phyloP scores from a whole-genome alignment of 371 early-diverging fungal genomes.

The Mortierella sp. region DNA sequence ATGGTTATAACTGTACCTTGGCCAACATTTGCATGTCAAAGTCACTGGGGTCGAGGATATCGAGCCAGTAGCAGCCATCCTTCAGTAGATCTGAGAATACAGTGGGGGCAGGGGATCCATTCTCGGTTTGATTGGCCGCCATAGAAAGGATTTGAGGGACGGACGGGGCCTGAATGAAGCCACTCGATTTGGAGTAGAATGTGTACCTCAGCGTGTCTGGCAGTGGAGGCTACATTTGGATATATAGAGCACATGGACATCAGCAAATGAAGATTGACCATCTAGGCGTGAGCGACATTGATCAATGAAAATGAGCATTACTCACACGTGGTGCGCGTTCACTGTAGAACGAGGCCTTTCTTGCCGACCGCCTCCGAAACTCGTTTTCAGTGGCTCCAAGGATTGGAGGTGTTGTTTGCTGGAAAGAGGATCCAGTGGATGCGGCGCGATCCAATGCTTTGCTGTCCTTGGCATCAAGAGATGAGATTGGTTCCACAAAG shows the following conservation, averaged over 20 bases:
- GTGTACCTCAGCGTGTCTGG: conserved; percentile 39
- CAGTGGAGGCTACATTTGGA: conserved; percentile 22
- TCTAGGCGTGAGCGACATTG: no score
- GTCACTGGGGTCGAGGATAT: conserved; percentile 78
- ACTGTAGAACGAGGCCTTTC: conserved; percentile 50
- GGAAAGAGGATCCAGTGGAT: conserved; percentile 28
- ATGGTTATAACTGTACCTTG: conserved; percentile 57
- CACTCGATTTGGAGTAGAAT: conserved; percentile 27
- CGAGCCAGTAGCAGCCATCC: conserved; percentile 85
- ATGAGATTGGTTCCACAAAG: conserved; percentile 1
- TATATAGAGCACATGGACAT: no score
- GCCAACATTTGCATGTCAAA: conserved; percentile 76
- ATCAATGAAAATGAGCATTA: not conserved
- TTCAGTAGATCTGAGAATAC: conserved; percentile 46
- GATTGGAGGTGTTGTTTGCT: no score
- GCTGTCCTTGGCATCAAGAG: not conserved
- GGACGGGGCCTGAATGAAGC: conserved; percentile 34
- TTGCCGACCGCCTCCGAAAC: conserved; percentile 39
- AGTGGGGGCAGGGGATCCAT: not conserved
- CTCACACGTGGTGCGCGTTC: conserved; percentile 49
- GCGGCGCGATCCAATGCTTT: conserved; percentile 15
- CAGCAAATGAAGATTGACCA: no score
- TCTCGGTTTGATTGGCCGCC: conserved; percentile 9
- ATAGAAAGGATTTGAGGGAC: conserved; percentile 22
- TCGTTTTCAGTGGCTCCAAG: conserved; percentile 6